Conservation (phyloP, 2,329 filamentous ascomycete genomes). For the Diaporthe sp. region DNA sequence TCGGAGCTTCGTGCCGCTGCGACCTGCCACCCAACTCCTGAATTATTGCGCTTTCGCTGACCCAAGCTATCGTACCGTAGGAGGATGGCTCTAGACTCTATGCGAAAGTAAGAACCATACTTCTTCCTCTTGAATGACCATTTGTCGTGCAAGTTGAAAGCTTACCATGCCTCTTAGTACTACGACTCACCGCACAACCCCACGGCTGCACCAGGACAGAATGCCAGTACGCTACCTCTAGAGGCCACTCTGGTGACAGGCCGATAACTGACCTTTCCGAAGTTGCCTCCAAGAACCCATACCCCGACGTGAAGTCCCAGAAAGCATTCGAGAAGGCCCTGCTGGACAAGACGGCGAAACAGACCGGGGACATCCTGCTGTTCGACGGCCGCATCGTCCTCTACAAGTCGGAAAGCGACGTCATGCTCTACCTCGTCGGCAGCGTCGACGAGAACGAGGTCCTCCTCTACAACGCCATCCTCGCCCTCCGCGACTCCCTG, state of each 20-base stretch:
- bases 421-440: slow-evolving; percentile 95
- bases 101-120: slow-evolving; percentile 49
- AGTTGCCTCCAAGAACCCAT: slow-evolving; percentile 73
- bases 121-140: slow-evolving; percentile 68
- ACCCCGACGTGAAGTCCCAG: slow-evolving; percentile 91
- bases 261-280: slow-evolving; percentile 29
- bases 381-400: slow-evolving; percentile 97
- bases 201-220: slow-evolving; percentile 45
- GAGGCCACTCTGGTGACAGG: slow-evolving; percentile 15
- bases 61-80: neutral
- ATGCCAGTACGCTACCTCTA: slow-evolving; percentile 43
- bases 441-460: slow-evolving; percentile 96
- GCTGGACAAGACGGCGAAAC: slow-evolving; percentile 95
- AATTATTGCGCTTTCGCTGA: neutral
- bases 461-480: slow-evolving; percentile 91
- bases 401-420: slow-evolving; percentile 98
- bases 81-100: slow-evolving; percentile 40
- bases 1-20: slow-evolving; percentile 1
- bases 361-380: slow-evolving; percentile 94
- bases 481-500: slow-evolving; percentile 90
- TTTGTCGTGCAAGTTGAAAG: neutral
- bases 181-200: slow-evolving; percentile 74
- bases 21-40: neutral
- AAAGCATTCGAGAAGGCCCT: slow-evolving; percentile 97
- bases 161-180: slow-evolving; percentile 62